Evolutionary conservation across 768 basidiomycete species (phyloP), one percentile per base, ranked within the genome.

Genomic region (Gyrodon lividus): DNA sequence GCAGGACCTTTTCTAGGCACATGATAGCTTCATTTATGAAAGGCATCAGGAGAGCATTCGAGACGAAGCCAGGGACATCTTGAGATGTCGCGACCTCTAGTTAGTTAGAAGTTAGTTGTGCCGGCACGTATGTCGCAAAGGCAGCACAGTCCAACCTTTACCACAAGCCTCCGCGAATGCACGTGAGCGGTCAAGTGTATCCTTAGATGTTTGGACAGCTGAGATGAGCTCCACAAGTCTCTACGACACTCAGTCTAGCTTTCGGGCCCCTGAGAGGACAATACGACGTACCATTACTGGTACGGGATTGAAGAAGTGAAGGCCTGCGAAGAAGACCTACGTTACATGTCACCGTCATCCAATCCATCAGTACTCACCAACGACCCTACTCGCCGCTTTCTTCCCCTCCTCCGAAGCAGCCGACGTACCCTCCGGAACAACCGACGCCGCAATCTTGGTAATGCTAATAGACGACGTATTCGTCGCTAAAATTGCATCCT

Each of bases 11-110:
- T 70, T 98, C 95, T 1, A 98, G 75, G 59, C 85, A 86, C 83
- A 96, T 88, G 58, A 98, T 92, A 0, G 95, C 95, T 78, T 98
- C 96, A 59, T 98, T 98, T 59, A 98, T 87, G 71, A 94, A 98
- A 2, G 96, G 96, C 92, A 98, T 98, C 39, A 98, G 73, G 26
- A 95, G 78, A 1, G 92, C 93, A 61, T 97, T 95, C 1, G 92
- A 90, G n/a, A 95, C 91, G 68, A 93, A 94, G 4, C 92, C 94
- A 3, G 95, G 95, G 1, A 95, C 91, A 61, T 98, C 95, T 60
- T 89, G 83, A 0, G 92, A 94, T 3, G 81, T 82, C 2, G 93
- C 89, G 1, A 98, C 93, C 77, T 93, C 92, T 94, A 63, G n/a
- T 26, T 3, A 46, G 13, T 2, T 42, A 14, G 26, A n/a, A 8